Evolutionary conservation across 2,329 filamentous ascomycete species (phyloP).

Genomic region (Fusarium poae): DNA sequence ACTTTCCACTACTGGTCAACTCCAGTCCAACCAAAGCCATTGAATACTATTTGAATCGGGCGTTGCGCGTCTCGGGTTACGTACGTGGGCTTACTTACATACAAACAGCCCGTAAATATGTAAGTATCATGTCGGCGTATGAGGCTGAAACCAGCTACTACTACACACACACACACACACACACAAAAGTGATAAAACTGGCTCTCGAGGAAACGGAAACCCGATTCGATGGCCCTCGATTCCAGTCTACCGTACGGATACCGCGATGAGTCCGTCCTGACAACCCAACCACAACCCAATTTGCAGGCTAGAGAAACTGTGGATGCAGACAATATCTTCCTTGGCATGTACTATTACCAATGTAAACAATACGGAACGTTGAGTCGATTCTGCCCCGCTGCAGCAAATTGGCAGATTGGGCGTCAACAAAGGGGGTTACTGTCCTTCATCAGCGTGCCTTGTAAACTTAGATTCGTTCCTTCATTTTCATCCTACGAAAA

Average conservation of each 20-base stretch:
- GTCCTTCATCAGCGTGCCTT: background rate
- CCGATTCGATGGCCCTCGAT: background rate
- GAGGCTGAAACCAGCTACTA: constrained; percentile 10
- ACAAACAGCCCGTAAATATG: background rate
- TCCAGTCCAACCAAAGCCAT: background rate
- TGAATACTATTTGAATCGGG: background rate
- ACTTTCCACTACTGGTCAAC: background rate
- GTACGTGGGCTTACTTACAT: background rate
- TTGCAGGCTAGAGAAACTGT: background rate
- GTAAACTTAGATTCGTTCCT: constrained; percentile 5
- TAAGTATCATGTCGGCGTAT: background rate
- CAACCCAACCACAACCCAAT: constrained; percentile 9
- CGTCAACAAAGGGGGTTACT: constrained; percentile 18
- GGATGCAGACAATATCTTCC: constrained; percentile 1
- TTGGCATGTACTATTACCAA: background rate
- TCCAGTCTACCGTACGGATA: background rate
- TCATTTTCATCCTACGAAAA: constrained; percentile 13
- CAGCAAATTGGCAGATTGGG: constrained; percentile 24
- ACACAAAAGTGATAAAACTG: background rate
- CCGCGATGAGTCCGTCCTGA: background rate
- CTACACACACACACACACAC: too few species aligned
- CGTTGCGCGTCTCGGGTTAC: constrained; percentile 3
- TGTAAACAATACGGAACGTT: constrained; percentile 8
- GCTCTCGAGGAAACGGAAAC: background rate
- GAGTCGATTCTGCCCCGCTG: constrained; percentile 33